These are phyloP conservation scores for Solanum dulcamara DNA, from an alignment of 257 asterid species.

Conservation along the genomic window DNA sequence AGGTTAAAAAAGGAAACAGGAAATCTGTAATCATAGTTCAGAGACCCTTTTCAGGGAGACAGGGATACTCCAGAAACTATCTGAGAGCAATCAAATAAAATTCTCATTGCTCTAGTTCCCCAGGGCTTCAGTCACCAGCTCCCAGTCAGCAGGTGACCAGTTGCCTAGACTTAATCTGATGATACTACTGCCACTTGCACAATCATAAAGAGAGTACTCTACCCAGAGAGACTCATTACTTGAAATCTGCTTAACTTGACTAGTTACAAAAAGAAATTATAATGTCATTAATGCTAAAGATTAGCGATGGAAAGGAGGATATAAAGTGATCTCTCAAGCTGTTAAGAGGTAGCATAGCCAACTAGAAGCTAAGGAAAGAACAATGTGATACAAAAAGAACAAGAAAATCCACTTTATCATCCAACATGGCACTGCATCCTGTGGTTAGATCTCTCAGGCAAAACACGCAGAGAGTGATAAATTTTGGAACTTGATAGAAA, in stretches of 20 bases:
- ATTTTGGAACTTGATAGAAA: background rate
- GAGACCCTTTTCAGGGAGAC: background rate
- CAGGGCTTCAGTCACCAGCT: background rate
- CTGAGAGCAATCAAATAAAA: background rate
- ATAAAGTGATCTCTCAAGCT: background rate
- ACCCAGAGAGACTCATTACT: background rate
- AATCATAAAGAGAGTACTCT: background rate
- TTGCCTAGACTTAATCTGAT: background rate
- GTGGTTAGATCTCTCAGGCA: background rate
- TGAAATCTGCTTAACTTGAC: background rate
- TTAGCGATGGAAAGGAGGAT: background rate
- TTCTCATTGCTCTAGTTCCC: background rate
- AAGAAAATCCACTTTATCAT: background rate
- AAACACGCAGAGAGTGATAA: background rate
- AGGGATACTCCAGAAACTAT: background rate
- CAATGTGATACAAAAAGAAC: background rate
- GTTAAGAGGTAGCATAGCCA: background rate
- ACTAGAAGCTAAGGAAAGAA: background rate
- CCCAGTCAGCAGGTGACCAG: background rate
- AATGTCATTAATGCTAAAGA: background rate
- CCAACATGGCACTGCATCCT: background rate
- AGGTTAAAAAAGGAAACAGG: background rate
- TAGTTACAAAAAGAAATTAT: background rate
- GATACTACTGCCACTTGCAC: background rate
- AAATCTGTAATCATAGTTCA: background rate